Conservation (phyloP, 768 basidiomycete species). For the Gloeopeniophorella convolvens region DNA sequence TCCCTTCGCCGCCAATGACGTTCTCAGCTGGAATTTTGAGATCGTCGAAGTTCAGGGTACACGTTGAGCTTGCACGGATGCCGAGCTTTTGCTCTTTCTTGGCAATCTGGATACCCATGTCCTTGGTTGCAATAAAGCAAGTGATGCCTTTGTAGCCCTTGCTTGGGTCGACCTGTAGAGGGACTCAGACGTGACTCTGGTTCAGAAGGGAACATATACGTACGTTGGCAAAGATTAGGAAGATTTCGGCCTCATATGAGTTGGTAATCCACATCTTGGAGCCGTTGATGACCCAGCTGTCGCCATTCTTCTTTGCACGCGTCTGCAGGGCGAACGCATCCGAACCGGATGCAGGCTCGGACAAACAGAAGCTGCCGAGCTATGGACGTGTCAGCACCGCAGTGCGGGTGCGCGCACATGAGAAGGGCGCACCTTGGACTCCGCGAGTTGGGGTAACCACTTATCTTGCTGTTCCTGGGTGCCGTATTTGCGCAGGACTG, state of each 20-base stretch:
- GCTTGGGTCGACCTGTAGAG: slow-evolving; percentile 62
- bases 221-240: slow-evolving; percentile 94
- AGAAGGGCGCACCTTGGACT: slow-evolving; percentile 52
- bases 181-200: background rate
- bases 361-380: slow-evolving; percentile 95
- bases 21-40: slow-evolving; percentile 82
- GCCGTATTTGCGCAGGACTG: slow-evolving; percentile 83
- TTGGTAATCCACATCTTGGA: slow-evolving; percentile 99
- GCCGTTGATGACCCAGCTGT: slow-evolving; percentile 86
- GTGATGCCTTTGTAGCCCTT: slow-evolving; percentile 99
- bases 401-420: background rate
- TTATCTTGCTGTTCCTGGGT: slow-evolving; percentile 79
- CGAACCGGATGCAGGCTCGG: slow-evolving; percentile 88
- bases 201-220: slow-evolving; percentile 22
- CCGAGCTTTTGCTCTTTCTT: slow-evolving; percentile 99
- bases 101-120: slow-evolving; percentile 94
- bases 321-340: slow-evolving; percentile 97
- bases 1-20: slow-evolving; percentile 85
- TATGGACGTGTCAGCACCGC: slow-evolving; percentile 27
- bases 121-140: slow-evolving; percentile 92
- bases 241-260: slow-evolving; percentile 84
- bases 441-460: slow-evolving; percentile 79
- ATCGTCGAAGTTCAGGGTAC: slow-evolving; percentile 91
- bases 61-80: slow-evolving; percentile 93
- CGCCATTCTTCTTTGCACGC: slow-evolving; percentile 81